These are phyloP conservation scores for Lactarius vividus DNA, from an alignment of 768 basidiomycete species.

Conservation along the genomic window DNA sequence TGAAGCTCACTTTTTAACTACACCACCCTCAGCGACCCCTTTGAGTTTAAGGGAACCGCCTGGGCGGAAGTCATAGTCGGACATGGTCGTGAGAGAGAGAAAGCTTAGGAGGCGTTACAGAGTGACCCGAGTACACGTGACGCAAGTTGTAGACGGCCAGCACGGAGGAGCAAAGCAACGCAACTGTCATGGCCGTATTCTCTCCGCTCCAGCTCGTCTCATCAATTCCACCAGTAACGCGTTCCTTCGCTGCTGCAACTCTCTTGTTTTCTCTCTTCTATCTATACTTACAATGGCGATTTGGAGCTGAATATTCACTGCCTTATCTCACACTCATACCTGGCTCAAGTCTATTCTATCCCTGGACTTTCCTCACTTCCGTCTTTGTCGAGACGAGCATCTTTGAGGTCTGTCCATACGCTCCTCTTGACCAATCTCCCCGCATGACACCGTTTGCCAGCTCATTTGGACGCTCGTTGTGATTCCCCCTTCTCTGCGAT, in stretches of 20 bases:
- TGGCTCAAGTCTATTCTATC: constrained; percentile 76
- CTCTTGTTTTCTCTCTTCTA: constrained; percentile 56
- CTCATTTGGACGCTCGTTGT: constrained; percentile 72
- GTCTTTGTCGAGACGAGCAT: constrained; percentile 82
- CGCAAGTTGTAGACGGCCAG: background rate
- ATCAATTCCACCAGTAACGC: constrained; percentile 78
- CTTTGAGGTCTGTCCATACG: constrained; percentile 65
- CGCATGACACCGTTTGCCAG: constrained; percentile 41
- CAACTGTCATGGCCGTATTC: constrained; percentile 63
- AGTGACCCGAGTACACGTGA: background rate
- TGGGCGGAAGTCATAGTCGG: constrained; percentile 81
- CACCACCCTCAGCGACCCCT: constrained; percentile 72
- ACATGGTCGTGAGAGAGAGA: constrained; percentile 47
- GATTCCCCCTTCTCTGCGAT: constrained; percentile 80
- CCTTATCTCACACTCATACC: constrained; percentile 81
- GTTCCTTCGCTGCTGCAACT: constrained; percentile 63
- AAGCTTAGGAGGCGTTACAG: background rate
- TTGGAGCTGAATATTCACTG: constrained; percentile 38
- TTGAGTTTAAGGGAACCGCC: constrained; percentile 91
- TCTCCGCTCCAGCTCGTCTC: constrained; percentile 66
- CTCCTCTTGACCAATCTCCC: constrained; percentile 3
- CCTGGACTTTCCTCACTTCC: constrained; percentile 93
- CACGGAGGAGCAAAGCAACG: background rate
- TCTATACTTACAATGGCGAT: constrained; percentile 61
- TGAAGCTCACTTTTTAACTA: constrained; percentile 72